Base-by-base conservation (phyloP, 129 eudicot genomes). In the Solidago caesia region DNA sequence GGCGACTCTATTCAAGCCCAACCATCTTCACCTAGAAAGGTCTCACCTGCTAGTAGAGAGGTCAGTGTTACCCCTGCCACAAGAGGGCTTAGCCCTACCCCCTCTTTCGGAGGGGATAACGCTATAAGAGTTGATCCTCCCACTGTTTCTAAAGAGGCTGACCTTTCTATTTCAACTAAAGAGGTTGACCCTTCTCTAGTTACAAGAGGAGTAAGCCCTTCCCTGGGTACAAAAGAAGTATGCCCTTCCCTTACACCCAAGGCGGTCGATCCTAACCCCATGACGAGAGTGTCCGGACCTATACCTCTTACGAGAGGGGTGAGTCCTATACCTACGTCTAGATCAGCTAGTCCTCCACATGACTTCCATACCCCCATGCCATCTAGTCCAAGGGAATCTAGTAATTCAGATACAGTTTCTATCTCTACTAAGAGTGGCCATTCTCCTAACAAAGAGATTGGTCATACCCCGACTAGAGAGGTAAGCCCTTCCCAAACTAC, bases 1-100 rank as follows among this genome's bases (percentile, higher is more conserved):
- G 76, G 74, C 14, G 49, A 64, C 64, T 52, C 61, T 39, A 14
- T 39, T 41, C 74, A 77, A 77, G 59, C 44, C 27, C 85, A 89
- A 39, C 85, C 87, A 66, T 74, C 87, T 41, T 90, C 96, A 43
- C 96, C 96, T 33, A 81, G 83, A 59, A 9, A 77, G 42, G 64
- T 70, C 71, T 21, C 21, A 21, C 96, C 96, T 33, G 39, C 39
- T 33, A 33, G 39, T 33, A 81, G 83, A 59, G 14, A 77, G 42
- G 64, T 70, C 71, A 47, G 44, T 65, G 84, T 80, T 76, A 72
- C 39, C 39, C 39, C 39, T 33, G 57, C 82, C 39, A 64, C 82
- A 25, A 82, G 85, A 88, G 96, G 84, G 71, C 76, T 61, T 68
- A 88, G 45, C 13, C 73, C 68, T 39, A 39, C 64, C 60, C 63